A percentile compares a stretch with the other conserved stretches of the same genome.
These are phyloP conservation scores for Mallotus japonicus DNA, from an alignment of 441 rosid species.

Conservation along the genomic window DNA sequence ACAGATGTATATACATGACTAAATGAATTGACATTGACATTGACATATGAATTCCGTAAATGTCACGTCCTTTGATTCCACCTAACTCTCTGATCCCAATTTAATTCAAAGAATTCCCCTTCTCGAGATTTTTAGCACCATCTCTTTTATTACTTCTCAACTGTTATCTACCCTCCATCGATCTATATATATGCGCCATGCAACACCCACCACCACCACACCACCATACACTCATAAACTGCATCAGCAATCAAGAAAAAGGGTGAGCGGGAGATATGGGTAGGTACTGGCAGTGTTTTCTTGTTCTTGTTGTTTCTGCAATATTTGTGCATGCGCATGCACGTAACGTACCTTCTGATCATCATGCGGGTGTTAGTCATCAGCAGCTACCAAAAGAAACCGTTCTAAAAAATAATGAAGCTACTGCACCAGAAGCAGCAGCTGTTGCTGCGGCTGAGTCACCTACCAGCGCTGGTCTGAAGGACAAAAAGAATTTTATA, in stretches of 20 bases:
- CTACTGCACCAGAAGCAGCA: slow-evolving; percentile 23
- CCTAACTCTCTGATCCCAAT: slow-evolving; percentile 30
- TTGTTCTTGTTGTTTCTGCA: slow-evolving; percentile 24
- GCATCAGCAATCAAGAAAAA: slow-evolving; percentile 4
- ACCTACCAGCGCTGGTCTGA: slow-evolving; percentile 28
- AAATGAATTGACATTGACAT: slow-evolving; percentile 1
- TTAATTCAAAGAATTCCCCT: slow-evolving; percentile 31
- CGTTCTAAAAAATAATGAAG: slow-evolving; percentile 14
- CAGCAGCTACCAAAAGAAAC: slow-evolving; percentile 18
- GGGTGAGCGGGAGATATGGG: slow-evolving; percentile 14
- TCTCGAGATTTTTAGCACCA: slow-evolving; percentile 34
- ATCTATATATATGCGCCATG: background rate
- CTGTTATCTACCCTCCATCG: slow-evolving; percentile 27
- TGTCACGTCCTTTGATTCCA: slow-evolving; percentile 23
- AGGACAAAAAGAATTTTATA: slow-evolving; percentile 57
- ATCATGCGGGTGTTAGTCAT: slow-evolving; percentile 3
- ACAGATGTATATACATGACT: background rate
- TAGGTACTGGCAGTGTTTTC: slow-evolving; percentile 17
- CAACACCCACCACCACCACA: background rate
- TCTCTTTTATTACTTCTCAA: slow-evolving; percentile 30
- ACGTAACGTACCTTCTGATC: slow-evolving; percentile 32
- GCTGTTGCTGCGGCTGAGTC: slow-evolving; percentile 22
- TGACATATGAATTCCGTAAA: slow-evolving; percentile 25
- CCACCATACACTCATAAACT: background rate
- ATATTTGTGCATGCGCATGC: slow-evolving; percentile 42